Conservation (phyloP, 2,329 filamentous ascomycete genomes). For the Fusarium vanettenii region DNA sequence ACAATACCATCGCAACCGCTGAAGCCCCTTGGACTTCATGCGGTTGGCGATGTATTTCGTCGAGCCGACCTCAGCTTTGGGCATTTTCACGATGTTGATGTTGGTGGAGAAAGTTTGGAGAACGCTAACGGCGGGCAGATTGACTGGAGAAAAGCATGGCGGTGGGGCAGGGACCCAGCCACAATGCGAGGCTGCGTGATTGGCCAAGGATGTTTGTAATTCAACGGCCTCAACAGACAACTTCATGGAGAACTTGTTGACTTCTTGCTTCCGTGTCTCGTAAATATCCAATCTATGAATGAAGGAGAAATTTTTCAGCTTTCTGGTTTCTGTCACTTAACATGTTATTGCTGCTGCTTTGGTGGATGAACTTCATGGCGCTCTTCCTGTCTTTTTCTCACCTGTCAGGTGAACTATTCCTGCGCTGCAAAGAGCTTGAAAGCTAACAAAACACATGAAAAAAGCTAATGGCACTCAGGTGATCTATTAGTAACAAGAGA, state of each 20-base stretch:
- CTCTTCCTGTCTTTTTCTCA: not conserved
- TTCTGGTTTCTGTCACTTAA: not conserved
- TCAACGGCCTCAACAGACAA: not conserved
- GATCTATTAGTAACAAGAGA: not conserved
- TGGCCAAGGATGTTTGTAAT: not conserved
- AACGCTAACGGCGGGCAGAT: not conserved
- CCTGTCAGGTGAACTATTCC: not conserved
- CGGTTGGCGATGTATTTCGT: constrained; percentile 93
- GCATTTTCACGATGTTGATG: constrained; percentile 70
- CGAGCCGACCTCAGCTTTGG: constrained; percentile 89
- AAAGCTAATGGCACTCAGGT: not conserved
- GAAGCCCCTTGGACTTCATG: constrained; percentile 83
- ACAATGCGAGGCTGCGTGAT: not conserved
- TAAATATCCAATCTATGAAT: not conserved
- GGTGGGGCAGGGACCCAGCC: not conserved
- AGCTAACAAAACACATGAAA: not conserved
- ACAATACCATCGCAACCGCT: constrained; percentile 92
- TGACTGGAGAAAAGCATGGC: constrained; percentile 10
- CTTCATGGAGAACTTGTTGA: not conserved
- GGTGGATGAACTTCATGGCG: not conserved
- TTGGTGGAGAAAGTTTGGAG: constrained; percentile 8
- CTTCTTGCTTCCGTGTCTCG: not conserved
- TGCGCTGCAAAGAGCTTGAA: not conserved
- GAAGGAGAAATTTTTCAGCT: not conserved
- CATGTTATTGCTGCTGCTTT: not conserved